Evolutionary conservation across 768 basidiomycete genomes (phyloP).

Genomic region (Boletus rufocinnamomeus): DNA sequence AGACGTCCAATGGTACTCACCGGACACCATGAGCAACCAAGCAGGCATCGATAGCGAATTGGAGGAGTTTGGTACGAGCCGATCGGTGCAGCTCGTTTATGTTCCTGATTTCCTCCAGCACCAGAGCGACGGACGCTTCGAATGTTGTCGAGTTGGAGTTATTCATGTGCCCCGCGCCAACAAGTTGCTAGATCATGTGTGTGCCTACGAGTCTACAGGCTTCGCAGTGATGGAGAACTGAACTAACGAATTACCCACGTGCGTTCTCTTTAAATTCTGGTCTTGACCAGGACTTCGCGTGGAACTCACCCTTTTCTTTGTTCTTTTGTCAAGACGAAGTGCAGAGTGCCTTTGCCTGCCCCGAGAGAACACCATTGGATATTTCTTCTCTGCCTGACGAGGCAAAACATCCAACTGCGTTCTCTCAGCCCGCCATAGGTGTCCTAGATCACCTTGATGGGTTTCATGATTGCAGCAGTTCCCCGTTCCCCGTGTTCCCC

Average conservation of each 20-base stretch:
- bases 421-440: no score
- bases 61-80: conserved; percentile 15
- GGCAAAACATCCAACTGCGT: no score
- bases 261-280: no score
- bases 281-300: no score
- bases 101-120: conserved; percentile 16
- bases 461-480: no score
- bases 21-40: conserved; percentile 45
- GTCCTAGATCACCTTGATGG: no score
- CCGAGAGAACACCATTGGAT: not conserved
- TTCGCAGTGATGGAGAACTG: not conserved
- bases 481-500: not conserved
- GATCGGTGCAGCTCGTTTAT: conserved; percentile 11
- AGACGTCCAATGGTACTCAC: conserved; percentile 30
- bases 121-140: conserved; percentile 21
- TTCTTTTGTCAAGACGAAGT: no score
- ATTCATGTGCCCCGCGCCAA: conserved; percentile 6
- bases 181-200: not conserved
- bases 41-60: conserved; percentile 44
- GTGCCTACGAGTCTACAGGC: no score
- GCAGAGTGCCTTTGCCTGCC: not conserved
- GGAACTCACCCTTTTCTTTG: no score
- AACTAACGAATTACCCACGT: not conserved
- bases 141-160: conserved; percentile 7
- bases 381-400: no score